Evolutionary conservation across 768 basidiomycete species (phyloP), one percentile per base, ranked within the genome.

Genomic region (Boletus sp.): DNA sequence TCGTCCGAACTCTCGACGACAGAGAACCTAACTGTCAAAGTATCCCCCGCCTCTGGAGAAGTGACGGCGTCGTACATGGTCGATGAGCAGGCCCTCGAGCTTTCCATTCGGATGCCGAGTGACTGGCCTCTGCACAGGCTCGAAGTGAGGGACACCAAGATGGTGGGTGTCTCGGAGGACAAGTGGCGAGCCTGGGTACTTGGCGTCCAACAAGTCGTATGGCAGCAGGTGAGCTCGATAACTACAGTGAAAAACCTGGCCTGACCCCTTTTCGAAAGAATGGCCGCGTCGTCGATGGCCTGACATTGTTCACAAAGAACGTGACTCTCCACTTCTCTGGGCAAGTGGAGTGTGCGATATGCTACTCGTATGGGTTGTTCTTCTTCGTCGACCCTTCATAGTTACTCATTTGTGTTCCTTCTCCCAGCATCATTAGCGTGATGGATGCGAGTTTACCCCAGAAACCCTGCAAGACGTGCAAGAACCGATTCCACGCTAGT

Each of bases 331-430:
- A 98, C 70, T 99, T 98, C 66, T 92, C 96, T 61, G 96, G 96
- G 7, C 89, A 94, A 69, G 90, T 91, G 3, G 94, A 96, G 64
- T 99, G 97, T 71, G 92, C 96, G 1, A 98, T 99, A 57, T 96
- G 94, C 67, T 96, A 95, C 71, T 92, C 91, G 89, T 94, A 89
- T 69, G 54, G 9, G 24, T 53, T 41, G 0, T 29, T 10, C 15
- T 47, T 41, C 18, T 6, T 52, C 15, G 18, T 39, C 3, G 8
- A 37, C 6, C 67, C 7, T 11, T 55, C 18, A 1, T 15, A 10
- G 20, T 32, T 33, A 7, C 42, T 59, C 30, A 46, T 47, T 35
- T 44, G 7, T 45, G 37, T 41, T 46, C 11, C 52, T 39, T 44
- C 24, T 7, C 58, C 9, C 72, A 95, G 93, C 5, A 92, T 98